Base-by-base conservation (phyloP, 768 basidiomycete species). In the Scleroderma citrinum region DNA sequence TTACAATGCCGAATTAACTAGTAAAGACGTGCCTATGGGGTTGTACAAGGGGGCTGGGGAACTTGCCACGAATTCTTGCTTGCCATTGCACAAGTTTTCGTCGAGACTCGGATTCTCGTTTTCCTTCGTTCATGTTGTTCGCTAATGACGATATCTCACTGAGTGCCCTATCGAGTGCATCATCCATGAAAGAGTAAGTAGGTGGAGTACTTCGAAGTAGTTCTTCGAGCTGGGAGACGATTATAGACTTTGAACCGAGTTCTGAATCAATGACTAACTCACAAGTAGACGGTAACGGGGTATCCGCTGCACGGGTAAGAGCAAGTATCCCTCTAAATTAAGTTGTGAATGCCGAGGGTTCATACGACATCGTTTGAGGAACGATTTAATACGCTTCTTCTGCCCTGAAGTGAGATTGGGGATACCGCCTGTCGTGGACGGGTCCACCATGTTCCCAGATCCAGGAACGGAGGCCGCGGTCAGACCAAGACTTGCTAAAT, bases 91-190 rank as follows among this genome's bases (percentile, higher is more conserved):
- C 88, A 21, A 98, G 80, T 61, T 92, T 89, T 40, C 85, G 78
- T 19, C 96, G 77, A 1, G 90, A 93, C 69, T 99, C 96, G 2
- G 92, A 79, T 57, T 97, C 94, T 2, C 96, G 82, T 66, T 97
- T 98, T 54, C 92, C 92, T 70, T 99, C 96, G 66, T 99, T 99
- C 90, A 99, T 96, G 60, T 89, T 88, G 44, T 82, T 90, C 3
- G 96, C 93, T 44, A 98, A 69, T 12, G 81, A 80, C 1, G 92
- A 81, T 56, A 98, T 96, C 69, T 95, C 91, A 17, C 81, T 73
- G 38, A 96, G 68, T 6, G 94, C 94, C 49, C 80, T 82, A 56
- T 92, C 90, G 46, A 99, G 73, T 21, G 89, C 81, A 60, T 94
- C 90, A 54, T 87, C 87, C 63, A 81, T 72, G 54, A 80, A 84